Conservation (phyloP, 2,329 filamentous ascomycete species). For the Fusarium poae region DNA sequence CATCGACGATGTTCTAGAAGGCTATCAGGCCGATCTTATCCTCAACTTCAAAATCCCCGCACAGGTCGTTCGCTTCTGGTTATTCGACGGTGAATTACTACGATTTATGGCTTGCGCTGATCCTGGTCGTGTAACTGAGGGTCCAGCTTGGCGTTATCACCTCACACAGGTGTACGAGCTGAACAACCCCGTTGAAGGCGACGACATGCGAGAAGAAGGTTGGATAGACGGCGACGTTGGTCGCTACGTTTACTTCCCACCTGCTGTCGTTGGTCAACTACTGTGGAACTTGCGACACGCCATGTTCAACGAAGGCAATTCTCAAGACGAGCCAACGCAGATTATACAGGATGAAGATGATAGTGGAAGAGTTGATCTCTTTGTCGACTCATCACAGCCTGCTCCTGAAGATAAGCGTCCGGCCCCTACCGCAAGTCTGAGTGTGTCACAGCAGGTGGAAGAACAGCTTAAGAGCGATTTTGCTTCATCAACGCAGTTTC, state of each 20-base stretch:
- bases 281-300: slow-evolving; percentile 69
- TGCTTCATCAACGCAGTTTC: slow-evolving; percentile 55
- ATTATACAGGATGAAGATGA: slow-evolving; percentile 32
- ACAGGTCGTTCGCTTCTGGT: slow-evolving; percentile 71
- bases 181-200: slow-evolving; percentile 68
- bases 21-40: slow-evolving; percentile 67
- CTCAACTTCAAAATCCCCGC: slow-evolving; percentile 67
- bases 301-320: slow-evolving; percentile 54
- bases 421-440: slow-evolving; percentile 49
- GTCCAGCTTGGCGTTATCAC: slow-evolving; percentile 48
- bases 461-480: slow-evolving; percentile 64
- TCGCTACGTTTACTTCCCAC: slow-evolving; percentile 67
- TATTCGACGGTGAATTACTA: slow-evolving; percentile 67
- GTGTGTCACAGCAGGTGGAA: slow-evolving; percentile 65
- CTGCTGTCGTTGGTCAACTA: slow-evolving; percentile 68
- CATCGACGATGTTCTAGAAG: slow-evolving; percentile 63
- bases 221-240: slow-evolving; percentile 66
- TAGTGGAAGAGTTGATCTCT: slow-evolving; percentile 37
- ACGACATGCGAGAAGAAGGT: slow-evolving; percentile 66
- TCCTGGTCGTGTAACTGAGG: slow-evolving; percentile 52
- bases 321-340: slow-evolving; percentile 41
- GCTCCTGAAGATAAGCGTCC: slow-evolving; percentile 22
- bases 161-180: slow-evolving; percentile 69
- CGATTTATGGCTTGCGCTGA: slow-evolving; percentile 71
- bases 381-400: slow-evolving; percentile 41